Evolutionary conservation across 148 eudicot species (phyloP).

Genomic region (Cornus controversa): DNA sequence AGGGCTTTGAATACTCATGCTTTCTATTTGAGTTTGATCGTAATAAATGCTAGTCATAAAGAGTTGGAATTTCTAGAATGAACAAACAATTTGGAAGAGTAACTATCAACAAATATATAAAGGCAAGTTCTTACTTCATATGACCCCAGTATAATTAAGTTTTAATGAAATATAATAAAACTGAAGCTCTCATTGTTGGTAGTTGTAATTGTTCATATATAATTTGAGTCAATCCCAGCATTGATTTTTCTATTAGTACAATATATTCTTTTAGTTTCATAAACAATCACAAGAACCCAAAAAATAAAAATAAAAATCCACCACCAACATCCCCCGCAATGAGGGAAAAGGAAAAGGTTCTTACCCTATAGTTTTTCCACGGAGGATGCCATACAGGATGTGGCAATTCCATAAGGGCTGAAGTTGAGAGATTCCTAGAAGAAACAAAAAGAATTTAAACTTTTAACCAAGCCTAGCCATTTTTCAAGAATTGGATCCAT

Average conservation of each 20-base stretch:
- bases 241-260: neutral
- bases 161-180: too few species aligned
- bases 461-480: neutral
- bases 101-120: too few species aligned
- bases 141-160: neutral
- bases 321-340: too few species aligned
- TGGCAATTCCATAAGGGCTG: constrained; percentile 94
- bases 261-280: neutral
- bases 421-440: constrained; percentile 53
- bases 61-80: neutral
- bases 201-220: too few species aligned
- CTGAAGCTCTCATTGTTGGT: too few species aligned
- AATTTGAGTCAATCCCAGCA: too few species aligned
- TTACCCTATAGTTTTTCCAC: constrained; percentile 91
- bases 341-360: constrained; percentile 16
- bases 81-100: too few species aligned
- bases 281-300: neutral
- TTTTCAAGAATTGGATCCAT: neutral
- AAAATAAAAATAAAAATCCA: too few species aligned
- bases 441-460: neutral
- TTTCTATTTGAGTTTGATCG: neutral
- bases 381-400: constrained; percentile 83
- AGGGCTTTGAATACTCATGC: neutral
- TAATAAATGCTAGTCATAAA: neutral
- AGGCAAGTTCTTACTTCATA: neutral